A percentile compares a stretch with the other conserved stretches of the same genome.
Conservation (phyloP, 495 filamentous ascomycete species). For the Hyaloscypha finlandica region DNA sequence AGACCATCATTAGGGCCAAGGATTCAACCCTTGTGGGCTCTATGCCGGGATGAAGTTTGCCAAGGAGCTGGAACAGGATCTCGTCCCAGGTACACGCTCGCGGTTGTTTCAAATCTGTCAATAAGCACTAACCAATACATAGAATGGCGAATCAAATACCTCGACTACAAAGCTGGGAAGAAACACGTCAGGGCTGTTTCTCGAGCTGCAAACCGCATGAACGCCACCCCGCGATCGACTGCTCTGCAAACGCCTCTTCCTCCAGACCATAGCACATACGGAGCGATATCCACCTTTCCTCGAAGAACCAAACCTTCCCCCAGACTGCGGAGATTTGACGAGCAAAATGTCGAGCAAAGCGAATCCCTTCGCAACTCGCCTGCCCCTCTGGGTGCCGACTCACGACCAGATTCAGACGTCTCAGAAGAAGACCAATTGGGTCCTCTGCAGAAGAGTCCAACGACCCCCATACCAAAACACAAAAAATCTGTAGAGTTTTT, state of each 20-base stretch:
- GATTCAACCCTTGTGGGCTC: not conserved
- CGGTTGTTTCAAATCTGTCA: not conserved
- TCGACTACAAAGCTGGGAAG: constrained; percentile 92
- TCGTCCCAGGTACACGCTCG: constrained; percentile 62
- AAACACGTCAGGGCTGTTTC: constrained; percentile 83
- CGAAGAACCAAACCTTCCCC: constrained; percentile 9
- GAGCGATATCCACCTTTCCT: constrained; percentile 19
- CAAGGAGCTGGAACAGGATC: constrained; percentile 80
- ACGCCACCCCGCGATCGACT: constrained; percentile 45
- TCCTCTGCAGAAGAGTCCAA: constrained; percentile 28
- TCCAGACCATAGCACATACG: constrained; percentile 21
- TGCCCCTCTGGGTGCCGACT: constrained; percentile 22
- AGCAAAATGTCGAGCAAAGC: not conserved
- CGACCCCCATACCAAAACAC: constrained; percentile 35
- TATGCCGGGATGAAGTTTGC: constrained; percentile 47
- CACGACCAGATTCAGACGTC: constrained; percentile 16
- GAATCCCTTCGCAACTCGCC: constrained; percentile 15
- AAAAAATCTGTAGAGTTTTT: not conserved
- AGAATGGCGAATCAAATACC: constrained; percentile 91
- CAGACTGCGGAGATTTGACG: constrained; percentile 10
- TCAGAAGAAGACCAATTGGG: constrained; percentile 17
- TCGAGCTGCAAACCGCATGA: constrained; percentile 68
- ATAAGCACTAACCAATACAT: constrained; percentile 10
- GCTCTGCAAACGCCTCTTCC: constrained; percentile 6
- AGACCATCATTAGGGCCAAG: not conserved